A percentile compares a stretch with the other conserved stretches of the same genome.
These are phyloP conservation scores for Cladophialophora psammophila DNA, from an alignment of 2,329 filamentous ascomycete genomes.

Conservation along the genomic window DNA sequence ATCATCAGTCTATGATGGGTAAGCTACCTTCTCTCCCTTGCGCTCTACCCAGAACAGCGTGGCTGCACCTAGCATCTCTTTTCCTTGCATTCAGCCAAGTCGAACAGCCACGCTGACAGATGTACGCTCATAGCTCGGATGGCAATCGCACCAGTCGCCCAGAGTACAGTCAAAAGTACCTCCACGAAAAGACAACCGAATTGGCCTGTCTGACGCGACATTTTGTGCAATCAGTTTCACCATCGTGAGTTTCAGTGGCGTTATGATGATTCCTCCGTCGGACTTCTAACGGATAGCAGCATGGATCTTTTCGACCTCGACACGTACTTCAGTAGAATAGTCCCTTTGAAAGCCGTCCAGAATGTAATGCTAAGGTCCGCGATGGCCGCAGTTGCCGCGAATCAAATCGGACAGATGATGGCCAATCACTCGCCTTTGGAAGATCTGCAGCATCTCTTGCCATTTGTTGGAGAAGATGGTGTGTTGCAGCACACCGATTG, in stretches of 20 bases:
- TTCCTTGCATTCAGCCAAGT: background rate
- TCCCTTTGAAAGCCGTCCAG: conserved; percentile 49
- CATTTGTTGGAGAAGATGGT: conserved; percentile 30
- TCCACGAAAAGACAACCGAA: conserved; percentile 41
- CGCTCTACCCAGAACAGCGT: background rate
- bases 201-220: conserved; percentile 49
- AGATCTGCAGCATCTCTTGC: conserved; percentile 33
- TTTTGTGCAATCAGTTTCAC: conserved; percentile 47
- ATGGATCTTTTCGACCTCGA: conserved; percentile 51
- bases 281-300: conserved; percentile 35
- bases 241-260: conserved; percentile 38
- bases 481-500: conserved; percentile 57
- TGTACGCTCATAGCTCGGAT: conserved; percentile 24
- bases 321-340: conserved; percentile 50
- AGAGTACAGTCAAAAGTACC: conserved; percentile 38
- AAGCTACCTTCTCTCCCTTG: conserved; percentile 7
- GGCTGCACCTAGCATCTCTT: background rate
- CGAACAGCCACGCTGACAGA: background rate
- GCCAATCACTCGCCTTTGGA: conserved; percentile 31
- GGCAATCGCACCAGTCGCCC: conserved; percentile 28
- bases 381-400: conserved; percentile 50
- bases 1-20: conserved; percentile 33
- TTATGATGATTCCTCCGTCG: background rate
- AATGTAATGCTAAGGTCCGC: conserved; percentile 47
- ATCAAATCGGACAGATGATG: conserved; percentile 45